These are phyloP conservation scores for Plectosphaerella sp. DNA, from an alignment of 2,329 filamentous ascomycete species.

Conservation along the genomic window DNA sequence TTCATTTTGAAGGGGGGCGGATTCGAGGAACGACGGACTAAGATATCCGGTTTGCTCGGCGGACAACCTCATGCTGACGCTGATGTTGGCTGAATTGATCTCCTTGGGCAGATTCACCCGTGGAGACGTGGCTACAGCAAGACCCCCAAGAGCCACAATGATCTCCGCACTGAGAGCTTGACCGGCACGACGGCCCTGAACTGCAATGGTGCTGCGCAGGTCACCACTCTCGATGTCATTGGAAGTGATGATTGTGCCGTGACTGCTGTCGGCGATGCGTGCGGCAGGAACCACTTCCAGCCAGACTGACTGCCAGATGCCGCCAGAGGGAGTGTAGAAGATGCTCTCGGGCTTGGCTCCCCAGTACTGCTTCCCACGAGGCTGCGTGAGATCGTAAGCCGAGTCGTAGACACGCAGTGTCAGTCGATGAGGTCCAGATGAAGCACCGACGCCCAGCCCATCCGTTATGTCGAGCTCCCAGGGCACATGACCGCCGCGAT, in stretches of 20 bases:
- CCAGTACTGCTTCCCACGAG: conserved; percentile 66
- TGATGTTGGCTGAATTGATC: conserved; percentile 40
- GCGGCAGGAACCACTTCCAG: conserved; percentile 49
- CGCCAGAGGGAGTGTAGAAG: conserved; percentile 53
- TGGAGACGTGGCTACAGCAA: conserved; percentile 36
- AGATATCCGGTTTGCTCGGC: conserved; percentile 33
- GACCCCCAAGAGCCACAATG: conserved; percentile 45
- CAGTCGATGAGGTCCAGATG: conserved; percentile 30
- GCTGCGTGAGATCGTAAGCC: conserved; percentile 59
- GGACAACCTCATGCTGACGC: conserved; percentile 43
- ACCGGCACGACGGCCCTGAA: conserved; percentile 43
- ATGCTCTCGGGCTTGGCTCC: conserved; percentile 55
- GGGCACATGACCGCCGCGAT: conserved; percentile 56
- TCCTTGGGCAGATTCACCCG: conserved; percentile 42
- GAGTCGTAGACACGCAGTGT: conserved; percentile 60
- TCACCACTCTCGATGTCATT: conserved; percentile 48
- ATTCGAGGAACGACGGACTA: conserved; percentile 25
- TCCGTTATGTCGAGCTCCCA: conserved; percentile 56
- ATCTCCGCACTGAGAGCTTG: conserved; percentile 46
- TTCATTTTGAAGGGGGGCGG: conserved; percentile 29
- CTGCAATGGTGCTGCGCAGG: conserved; percentile 44
- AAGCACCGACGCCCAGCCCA: conserved; percentile 22
- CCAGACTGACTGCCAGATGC: conserved; percentile 56
- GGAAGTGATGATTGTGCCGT: conserved; percentile 50
- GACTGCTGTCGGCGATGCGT: conserved; percentile 49